Conservation (phyloP, 2,329 filamentous ascomycete genomes). For the Metarhizium rileyi region DNA sequence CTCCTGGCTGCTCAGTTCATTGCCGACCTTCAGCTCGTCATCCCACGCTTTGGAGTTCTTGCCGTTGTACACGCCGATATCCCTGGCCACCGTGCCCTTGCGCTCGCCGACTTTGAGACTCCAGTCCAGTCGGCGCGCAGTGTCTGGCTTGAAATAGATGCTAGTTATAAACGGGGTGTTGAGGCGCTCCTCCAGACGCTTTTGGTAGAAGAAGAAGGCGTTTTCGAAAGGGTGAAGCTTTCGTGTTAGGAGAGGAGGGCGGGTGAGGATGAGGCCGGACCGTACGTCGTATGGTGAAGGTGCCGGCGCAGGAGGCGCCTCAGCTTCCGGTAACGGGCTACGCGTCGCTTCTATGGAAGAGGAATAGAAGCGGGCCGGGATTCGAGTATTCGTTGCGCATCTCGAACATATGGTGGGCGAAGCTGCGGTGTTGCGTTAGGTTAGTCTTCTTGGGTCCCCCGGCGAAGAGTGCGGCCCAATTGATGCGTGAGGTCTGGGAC, state of each 20-base stretch:
- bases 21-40: conserved; percentile 76
- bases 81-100: conserved; percentile 62
- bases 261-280: conserved; percentile 72
- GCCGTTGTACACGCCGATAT: conserved; percentile 77
- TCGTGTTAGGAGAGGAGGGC: conserved; percentile 78
- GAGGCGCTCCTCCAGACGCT: conserved; percentile 87
- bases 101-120: conserved; percentile 74
- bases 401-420: conserved; percentile 25
- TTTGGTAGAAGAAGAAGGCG: conserved; percentile 93
- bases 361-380: conserved; percentile 26
- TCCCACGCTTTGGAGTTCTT: conserved; percentile 68
- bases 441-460: neutral
- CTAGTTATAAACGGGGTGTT: conserved; percentile 77
- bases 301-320: conserved; percentile 8
- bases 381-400: conserved; percentile 25
- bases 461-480: neutral
- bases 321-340: conserved; percentile 11
- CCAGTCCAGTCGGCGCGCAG: conserved; percentile 79
- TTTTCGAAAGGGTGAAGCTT: conserved; percentile 81
- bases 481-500: neutral
- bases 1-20: conserved; percentile 53
- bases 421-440: conserved; percentile 12
- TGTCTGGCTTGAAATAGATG: conserved; percentile 93
- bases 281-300: conserved; percentile 37
- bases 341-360: conserved; percentile 13